Evolutionary conservation across 495 filamentous ascomycete genomes (phyloP), one percentile per base, ranked within the genome.

Genomic region (Penicillium riverlandense): DNA sequence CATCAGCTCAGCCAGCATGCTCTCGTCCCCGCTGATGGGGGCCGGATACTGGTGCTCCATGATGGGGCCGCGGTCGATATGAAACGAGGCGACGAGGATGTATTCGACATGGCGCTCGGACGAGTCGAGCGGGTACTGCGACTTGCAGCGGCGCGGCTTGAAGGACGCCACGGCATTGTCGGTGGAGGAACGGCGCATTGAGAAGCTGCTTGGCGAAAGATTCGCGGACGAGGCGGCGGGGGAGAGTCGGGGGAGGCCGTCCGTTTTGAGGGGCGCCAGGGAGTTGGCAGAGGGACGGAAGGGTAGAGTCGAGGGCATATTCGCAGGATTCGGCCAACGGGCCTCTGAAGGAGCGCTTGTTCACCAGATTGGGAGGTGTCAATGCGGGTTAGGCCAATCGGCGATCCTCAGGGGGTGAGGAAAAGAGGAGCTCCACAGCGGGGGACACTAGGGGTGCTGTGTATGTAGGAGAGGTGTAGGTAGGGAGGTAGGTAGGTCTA

Each of bases 11-110:
- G 92, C 92, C 49, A 99, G 72, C 92, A 97, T 97, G 62, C 83
- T 80, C 69, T 97, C 92, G 48, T 99, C 91, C n/a, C 90, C 90
- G 44, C 88, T 95, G 52, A 99, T 97, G 34, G 90, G 76, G 32
- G 83, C 85, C 0, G 92, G 92, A 53, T 89, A 97, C 55, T 99
- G 92, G 59, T 97, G 90, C 60, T 99, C 94, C 92, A 99, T 97
- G 49, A 96, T 82, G 43, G 90, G 90, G 10, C 92, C 92, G 42
- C 86, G 82, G 58, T 97, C 90, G 53, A 96, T 95, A 57, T 96
- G 88, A 63, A 99, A 99, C 3, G 90, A 92, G 0, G 92, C 92
- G 40, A 99, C 94, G n/a, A 99, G 74, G 43, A 99, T 96, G 58
- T 96, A 99, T 61, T 97, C 92, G 58, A 99, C 92, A 82, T 99